phyloP scores from a whole-genome alignment of 805 yeast genomes.

The Lipomyces oligophaga region DNA sequence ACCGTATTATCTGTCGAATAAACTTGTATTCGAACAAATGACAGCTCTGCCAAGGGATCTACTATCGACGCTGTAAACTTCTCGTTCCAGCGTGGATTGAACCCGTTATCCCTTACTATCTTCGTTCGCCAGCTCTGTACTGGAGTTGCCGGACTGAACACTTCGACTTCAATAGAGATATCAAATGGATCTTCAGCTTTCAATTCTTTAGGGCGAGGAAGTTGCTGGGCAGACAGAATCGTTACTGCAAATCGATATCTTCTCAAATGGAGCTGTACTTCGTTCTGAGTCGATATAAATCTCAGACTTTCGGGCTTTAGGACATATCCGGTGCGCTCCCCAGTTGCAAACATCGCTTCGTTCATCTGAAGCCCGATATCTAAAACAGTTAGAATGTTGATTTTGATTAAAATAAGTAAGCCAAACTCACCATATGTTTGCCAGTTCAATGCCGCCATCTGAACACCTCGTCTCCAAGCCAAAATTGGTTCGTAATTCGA shows the following conservation, averaged over 20 bases:
- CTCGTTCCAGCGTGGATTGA: slow-evolving; percentile 80
- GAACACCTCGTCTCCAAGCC: slow-evolving; percentile 84
- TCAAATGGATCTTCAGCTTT: slow-evolving; percentile 48
- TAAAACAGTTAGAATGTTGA: neutral
- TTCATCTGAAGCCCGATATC: slow-evolving; percentile 81
- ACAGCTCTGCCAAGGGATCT: slow-evolving; percentile 34
- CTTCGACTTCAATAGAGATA: slow-evolving; percentile 61
- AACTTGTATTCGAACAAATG: slow-evolving; percentile 39
- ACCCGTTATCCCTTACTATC: slow-evolving; percentile 63
- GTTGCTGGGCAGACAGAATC: slow-evolving; percentile 77
- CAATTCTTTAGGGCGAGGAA: slow-evolving; percentile 63
- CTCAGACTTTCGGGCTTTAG: slow-evolving; percentile 59
- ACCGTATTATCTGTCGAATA: slow-evolving; percentile 33
- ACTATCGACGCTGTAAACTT: slow-evolving; percentile 45
- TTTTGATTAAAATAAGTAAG: neutral
- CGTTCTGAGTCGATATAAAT: neutral
- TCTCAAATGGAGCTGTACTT: neutral
- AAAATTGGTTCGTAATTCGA: slow-evolving; percentile 74
- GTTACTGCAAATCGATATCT: slow-evolving; percentile 7
- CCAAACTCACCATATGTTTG: slow-evolving; percentile 13
- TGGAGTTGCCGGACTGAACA: slow-evolving; percentile 32
- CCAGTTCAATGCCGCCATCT: slow-evolving; percentile 81
- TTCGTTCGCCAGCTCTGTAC: slow-evolving; percentile 32
- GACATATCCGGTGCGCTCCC: slow-evolving; percentile 66
- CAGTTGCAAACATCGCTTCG: slow-evolving; percentile 69